Conservation (phyloP, 306 rosid genomes). For the Prosopis cineraria region DNA sequence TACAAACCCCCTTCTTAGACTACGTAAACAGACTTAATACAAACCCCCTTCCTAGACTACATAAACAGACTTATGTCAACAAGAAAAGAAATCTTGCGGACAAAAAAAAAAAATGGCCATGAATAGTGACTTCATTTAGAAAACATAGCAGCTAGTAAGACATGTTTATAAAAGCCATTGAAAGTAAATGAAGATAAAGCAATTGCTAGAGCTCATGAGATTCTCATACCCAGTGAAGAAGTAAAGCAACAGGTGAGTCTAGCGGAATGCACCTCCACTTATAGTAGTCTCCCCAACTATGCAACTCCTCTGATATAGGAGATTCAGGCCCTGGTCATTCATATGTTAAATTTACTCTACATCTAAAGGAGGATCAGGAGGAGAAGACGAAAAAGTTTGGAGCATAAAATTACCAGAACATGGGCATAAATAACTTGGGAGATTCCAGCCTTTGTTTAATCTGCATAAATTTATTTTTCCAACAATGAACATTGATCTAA, state of each 20-base stretch:
- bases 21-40: background rate
- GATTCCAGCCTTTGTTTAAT: conserved; percentile 64
- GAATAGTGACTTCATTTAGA: background rate
- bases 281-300: conserved; percentile 77
- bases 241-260: conserved; percentile 78
- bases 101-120: background rate
- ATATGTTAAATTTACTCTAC: conserved; percentile 29
- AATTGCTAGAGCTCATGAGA: conserved; percentile 12
- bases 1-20: background rate
- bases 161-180: conserved; percentile 12
- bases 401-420: conserved; percentile 66
- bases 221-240: conserved; percentile 86
- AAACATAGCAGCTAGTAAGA: background rate
- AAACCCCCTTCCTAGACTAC: background rate
- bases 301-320: conserved; percentile 47
- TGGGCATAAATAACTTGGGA: conserved; percentile 58
- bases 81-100: background rate
- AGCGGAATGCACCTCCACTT: conserved; percentile 82
- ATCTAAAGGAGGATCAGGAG: conserved; percentile 23
- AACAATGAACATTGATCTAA: conserved; percentile 16
- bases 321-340: conserved; percentile 62
- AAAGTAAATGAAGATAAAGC: conserved; percentile 23
- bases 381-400: conserved; percentile 19
- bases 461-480: conserved; percentile 44
- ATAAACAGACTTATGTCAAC: background rate